Evolutionary conservation across 495 filamentous ascomycete genomes (phyloP).

Genomic region (Penicillium longicatenatum): DNA sequence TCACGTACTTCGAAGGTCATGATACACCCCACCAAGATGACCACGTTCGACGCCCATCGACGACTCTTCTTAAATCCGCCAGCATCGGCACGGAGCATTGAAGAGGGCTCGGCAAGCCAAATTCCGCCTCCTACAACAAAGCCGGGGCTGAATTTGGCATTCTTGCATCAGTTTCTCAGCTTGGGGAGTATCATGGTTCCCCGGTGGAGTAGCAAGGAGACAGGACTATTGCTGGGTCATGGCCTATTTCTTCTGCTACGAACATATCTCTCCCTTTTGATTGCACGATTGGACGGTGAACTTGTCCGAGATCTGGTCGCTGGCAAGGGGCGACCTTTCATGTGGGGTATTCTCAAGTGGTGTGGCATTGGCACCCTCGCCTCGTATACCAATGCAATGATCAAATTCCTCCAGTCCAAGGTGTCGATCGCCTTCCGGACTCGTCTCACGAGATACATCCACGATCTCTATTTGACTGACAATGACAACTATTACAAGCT

Average conservation of each 20-base stretch:
- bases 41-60: constrained; percentile 95
- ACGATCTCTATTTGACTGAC: constrained; percentile 93
- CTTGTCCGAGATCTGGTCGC: constrained; percentile 95
- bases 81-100: constrained; percentile 69
- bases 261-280: constrained; percentile 91
- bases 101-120: constrained; percentile 60
- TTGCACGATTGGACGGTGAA: constrained; percentile 91
- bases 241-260: constrained; percentile 67
- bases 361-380: constrained; percentile 71
- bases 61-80: constrained; percentile 92
- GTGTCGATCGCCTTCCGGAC: constrained; percentile 98
- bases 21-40: constrained; percentile 88
- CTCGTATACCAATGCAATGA: constrained; percentile 93
- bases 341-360: constrained; percentile 89
- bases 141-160: constrained; percentile 93
- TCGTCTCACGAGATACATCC: constrained; percentile 92
- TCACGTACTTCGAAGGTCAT: constrained; percentile 82
- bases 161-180: constrained; percentile 94
- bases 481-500: constrained; percentile 96
- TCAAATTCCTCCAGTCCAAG: constrained; percentile 97
- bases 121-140: constrained; percentile 89
- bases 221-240: constrained; percentile 83
- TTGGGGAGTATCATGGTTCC: constrained; percentile 97
- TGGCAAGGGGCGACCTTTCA: constrained; percentile 84
- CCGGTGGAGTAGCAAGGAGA: constrained; percentile 91